Evolutionary conservation across 768 basidiomycete genomes (phyloP), one percentile per base, ranked within the genome.

Genomic region (Exidia glandulosa): DNA sequence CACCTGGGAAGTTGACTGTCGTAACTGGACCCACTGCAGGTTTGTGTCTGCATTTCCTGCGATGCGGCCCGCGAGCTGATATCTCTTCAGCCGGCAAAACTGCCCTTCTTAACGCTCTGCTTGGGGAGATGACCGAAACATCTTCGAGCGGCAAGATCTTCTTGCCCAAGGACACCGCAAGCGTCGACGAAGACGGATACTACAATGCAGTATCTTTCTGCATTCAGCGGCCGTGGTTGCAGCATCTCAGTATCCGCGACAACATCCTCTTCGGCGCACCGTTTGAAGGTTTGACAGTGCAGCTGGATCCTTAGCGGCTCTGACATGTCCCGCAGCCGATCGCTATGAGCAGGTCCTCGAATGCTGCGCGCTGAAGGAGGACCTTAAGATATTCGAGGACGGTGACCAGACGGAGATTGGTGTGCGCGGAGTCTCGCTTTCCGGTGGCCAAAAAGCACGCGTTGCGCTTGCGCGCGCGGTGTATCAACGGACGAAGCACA

Each of bases 371-470:
- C 71, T 98, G 57, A 74, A 69, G 31, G 83, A 87, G 0, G 95
- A 98, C 74, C 71, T 98, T 60, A 81, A 87, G 4, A 80, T 93
- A 12, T 71, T 97, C 1, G 90, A 94, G 60, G 86, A 94, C 66
- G 95, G 95, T 0, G 93, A 91, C 67, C 74, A 72, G 59, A 93
- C 90, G 1, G 87, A 91, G 72, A 89, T 94, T 63, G 91, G 72
- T 91, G 91, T 70, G 86, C 88, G 58, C 75, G 86, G 85, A 84
- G 63, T 60, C 74, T 63, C 9, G 14, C 48, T 47, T 1, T 30
- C 13, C 9, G 32, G 23, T 37, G 29, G 57, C 10, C 23, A 12
- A 31, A 27, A 32, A 31, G 50, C 56, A n/a, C 85, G 87, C 62
- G 87, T 92, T 16, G 89, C 89, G 0, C 78, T 93, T 10, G 90